Evolutionary conservation across 176 grass and related monocot genomes (phyloP).

Genomic region (Lolium perenne): DNA sequence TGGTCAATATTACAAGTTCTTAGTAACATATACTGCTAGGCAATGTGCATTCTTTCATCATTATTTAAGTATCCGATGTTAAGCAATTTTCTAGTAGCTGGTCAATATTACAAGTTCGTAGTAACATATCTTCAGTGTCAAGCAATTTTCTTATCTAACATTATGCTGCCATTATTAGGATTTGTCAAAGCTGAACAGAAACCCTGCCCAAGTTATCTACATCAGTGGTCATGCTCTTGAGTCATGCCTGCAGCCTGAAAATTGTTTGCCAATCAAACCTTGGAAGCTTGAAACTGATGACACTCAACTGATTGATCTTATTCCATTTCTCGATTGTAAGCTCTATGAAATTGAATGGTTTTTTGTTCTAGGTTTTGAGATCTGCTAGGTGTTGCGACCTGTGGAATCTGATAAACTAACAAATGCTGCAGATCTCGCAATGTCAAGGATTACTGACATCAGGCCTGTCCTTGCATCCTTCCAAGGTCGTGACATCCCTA

Average conservation of each 20-base stretch:
- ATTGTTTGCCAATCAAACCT: slow-evolving; percentile 79
- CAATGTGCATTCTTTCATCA: neutral
- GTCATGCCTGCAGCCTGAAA: slow-evolving; percentile 78
- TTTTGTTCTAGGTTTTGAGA: slow-evolving; percentile 18
- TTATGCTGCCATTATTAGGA: slow-evolving; percentile 60
- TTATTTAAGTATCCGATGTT: slow-evolving; percentile 9
- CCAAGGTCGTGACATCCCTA: slow-evolving; percentile 83
- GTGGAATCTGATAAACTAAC: slow-evolving; percentile 33
- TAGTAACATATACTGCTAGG: slow-evolving; percentile 15
- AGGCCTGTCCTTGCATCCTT: slow-evolving; percentile 92
- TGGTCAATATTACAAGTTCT: slow-evolving; percentile 24
- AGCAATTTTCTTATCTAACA: neutral
- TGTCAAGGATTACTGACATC: slow-evolving; percentile 88
- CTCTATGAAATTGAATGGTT: neutral
- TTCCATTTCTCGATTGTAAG: slow-evolving; percentile 99
- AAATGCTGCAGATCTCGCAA: slow-evolving; percentile 74
- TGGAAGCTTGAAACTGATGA: slow-evolving; percentile 97
- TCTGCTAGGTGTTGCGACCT: slow-evolving; percentile 28
- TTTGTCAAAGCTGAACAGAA: slow-evolving; percentile 92
- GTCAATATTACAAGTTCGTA: slow-evolving; percentile 26
- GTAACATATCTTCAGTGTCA: slow-evolving; percentile 25
- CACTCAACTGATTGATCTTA: slow-evolving; percentile 90
- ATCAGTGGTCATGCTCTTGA: slow-evolving; percentile 91
- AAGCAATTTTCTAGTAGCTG: neutral
- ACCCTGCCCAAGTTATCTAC: slow-evolving; percentile 83